phyloP scores from a whole-genome alignment of 202 grass and related monocot genomes.

The Dendrocalamus latiflorus region DNA sequence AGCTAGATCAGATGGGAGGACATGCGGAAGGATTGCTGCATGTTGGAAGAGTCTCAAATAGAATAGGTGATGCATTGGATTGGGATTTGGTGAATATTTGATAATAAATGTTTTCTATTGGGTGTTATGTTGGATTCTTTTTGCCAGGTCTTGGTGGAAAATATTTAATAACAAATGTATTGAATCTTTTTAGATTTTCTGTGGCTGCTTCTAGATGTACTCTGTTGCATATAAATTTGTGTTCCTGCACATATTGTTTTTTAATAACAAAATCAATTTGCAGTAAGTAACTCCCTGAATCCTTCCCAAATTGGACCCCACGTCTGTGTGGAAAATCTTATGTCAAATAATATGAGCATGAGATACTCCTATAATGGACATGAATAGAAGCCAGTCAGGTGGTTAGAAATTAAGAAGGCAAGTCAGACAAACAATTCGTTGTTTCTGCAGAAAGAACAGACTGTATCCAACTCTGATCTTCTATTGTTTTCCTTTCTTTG shows the following conservation, averaged over 20 bases:
- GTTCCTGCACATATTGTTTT: not conserved
- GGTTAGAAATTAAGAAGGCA: not conserved
- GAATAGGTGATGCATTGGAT: not conserved
- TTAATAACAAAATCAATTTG: not conserved
- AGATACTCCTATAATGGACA: not conserved
- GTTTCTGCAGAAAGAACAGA: not conserved
- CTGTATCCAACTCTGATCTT: not conserved
- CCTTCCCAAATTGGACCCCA: not conserved
- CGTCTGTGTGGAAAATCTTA: not conserved
- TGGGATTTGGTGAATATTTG: not conserved
- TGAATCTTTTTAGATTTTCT: not conserved
- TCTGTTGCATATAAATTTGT: not conserved
- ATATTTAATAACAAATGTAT: not conserved
- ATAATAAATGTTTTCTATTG: not conserved
- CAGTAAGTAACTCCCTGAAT: not conserved
- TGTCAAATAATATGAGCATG: not conserved
- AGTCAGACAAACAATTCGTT: not conserved
- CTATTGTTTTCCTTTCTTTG: not conserved
- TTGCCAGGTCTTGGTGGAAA: not conserved
- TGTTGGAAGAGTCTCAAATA: not conserved
- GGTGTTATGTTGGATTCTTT: not conserved
- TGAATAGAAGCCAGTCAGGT: not conserved
- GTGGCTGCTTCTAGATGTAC: not conserved
- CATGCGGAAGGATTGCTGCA: not conserved
- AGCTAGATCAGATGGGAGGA: not conserved